Evolutionary conservation across 495 filamentous ascomycete genomes (phyloP).

Genomic region (Stereocaulon alpinum): DNA sequence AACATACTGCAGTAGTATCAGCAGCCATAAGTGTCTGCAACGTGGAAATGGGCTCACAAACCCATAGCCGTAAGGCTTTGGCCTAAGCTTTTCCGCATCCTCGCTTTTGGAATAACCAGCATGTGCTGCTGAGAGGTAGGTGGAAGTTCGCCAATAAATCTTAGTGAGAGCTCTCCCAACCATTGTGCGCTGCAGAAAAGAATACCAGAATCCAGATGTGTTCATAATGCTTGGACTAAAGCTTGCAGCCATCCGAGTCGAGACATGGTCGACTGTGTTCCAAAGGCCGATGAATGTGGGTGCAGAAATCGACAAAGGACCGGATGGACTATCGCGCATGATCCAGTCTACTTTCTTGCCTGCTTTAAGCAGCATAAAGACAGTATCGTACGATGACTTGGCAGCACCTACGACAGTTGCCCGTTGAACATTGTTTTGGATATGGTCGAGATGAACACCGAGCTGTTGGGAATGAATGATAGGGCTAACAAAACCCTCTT

Average conservation of each 20-base stretch:
- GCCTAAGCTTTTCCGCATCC: constrained; percentile 7
- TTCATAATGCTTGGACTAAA: too few relatives aligned
- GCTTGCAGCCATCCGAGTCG: too few relatives aligned
- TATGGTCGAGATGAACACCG: background rate
- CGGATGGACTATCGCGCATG: background rate
- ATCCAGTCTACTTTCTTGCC: background rate
- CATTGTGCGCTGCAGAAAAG: background rate
- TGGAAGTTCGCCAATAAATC: background rate
- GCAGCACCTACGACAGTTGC: background rate
- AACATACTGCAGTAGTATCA: too few relatives aligned
- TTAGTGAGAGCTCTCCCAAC: background rate
- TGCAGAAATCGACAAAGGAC: background rate
- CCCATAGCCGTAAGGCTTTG: background rate
- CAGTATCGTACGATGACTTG: background rate
- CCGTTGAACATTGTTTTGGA: background rate
- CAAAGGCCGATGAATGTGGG: too few relatives aligned
- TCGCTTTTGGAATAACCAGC: constrained; percentile 1
- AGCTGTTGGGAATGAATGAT: background rate
- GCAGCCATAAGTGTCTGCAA: too few relatives aligned
- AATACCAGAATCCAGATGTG: too few relatives aligned
- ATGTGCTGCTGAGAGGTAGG: background rate
- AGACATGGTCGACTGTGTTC: too few relatives aligned
- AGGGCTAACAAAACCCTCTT: too few relatives aligned
- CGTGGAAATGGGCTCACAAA: background rate
- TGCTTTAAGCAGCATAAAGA: background rate